Base-by-base conservation (phyloP, 257 asterid genomes). In the Salvia hispanica region DNA sequence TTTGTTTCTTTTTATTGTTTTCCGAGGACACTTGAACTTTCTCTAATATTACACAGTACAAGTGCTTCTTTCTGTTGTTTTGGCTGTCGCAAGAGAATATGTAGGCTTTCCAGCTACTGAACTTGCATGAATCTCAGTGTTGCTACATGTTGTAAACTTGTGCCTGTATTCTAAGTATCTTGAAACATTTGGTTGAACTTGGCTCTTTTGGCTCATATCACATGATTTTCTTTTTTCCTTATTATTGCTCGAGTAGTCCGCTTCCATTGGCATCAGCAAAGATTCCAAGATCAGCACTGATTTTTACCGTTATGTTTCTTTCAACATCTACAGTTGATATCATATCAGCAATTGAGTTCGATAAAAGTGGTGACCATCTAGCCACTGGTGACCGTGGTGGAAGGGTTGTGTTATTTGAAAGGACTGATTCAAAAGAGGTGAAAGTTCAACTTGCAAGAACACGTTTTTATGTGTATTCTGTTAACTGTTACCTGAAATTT, bases 341-440 rank as follows among this genome's bases (percentile, higher is more conserved):
- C 71, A 89, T 89, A 67, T 83, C 96, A 48, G 90, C 96, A 0
- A 82, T 89, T 62, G 96, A 85, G 84, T 89, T 87, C 58, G 95
- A 89, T 72, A 87, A 84, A 82, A 77, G 79, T 72, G 96, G 96
- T 4, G 85, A 83, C 80, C 92, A 85, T 82, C 89, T 89, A 51
- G 96, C 95, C 61, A 87, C 96, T 2, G 96, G 96, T 37, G 96
- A 89, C 76, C 96, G 96, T 62, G 96, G 96, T 76, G 96, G 96
- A 70, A 85, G 96, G 78, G 96, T 89, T 71, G 96, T 89, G 65
- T 78, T 89, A 76, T 87, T 89, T 74, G 96, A 89, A 81, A 83
- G 92, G 77, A 82, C 86, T 5, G 95, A 87, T 75, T 48, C 73
- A 5, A 89, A 86, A 78, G 95, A 82, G 90, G 96, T 89, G 74